Base-by-base conservation (phyloP, 129 eudicot species). In the Flaveria linearis region DNA sequence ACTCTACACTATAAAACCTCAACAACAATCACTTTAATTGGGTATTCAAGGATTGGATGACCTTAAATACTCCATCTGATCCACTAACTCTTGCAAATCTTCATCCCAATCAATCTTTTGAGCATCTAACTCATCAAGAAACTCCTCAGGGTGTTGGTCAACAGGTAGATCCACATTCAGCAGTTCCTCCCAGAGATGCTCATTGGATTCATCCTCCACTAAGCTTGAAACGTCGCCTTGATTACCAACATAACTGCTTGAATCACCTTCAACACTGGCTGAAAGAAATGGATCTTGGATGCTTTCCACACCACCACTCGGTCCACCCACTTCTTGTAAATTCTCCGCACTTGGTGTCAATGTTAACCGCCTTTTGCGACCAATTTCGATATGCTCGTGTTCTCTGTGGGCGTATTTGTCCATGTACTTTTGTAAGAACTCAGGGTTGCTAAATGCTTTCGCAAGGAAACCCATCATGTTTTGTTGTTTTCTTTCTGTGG, bases 311-410 rank as follows among this genome's bases (percentile, higher is more conserved):
- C 58, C 77, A 67, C 79, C 57, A 78, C 23, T 12, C 6, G n/a
- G 36, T 58, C 65, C 65, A 80, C 28, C 53, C 9, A 41, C 81
- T 28, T 73, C 90, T 56, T 77, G 81, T 49, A 36, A 1, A 36
- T 36, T 36, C 41, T 93, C 96, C 8, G 23, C 71, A 72, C 88
- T 87, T 2, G 90, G 90, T 53, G 87, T 83, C 90, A 87, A 75
- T 3, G 88, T 88, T 43, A 93, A 78, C 60, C 98, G 82, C 67
- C 98, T 82, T 84, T 93, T 93, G 17, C 88, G 87, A n/a, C 92
- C 88, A 39, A 84, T 69, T 73, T 87, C 96, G 25, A 93, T 77
- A 3, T 71, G 80, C 42, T 69, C 81, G 23, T 74, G 67, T 25
- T 79, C 87, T 56, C 25, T 73, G 22, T 76, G 76, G 45, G 75